Base-by-base conservation (phyloP, 305 asterid genomes). In the Vinca major region DNA sequence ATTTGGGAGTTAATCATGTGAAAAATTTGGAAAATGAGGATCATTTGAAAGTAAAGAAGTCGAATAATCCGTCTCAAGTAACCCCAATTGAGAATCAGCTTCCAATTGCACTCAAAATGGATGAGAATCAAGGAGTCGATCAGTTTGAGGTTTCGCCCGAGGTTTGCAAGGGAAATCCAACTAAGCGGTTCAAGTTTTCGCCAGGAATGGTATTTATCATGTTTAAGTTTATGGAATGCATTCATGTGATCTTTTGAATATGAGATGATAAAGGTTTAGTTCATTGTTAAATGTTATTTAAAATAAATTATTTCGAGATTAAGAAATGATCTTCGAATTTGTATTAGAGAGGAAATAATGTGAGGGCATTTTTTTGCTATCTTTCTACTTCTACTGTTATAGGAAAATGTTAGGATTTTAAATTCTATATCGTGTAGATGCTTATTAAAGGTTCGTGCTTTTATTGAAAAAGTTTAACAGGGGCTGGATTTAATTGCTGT, bases 141-240 rank as follows among this genome's bases (percentile, higher is more conserved):
- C 70, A 43, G 68, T 61, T 16, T 60, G 79, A 88, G 74, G 89
- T 79, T 64, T 83, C 99, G 6, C 99, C 97, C 0, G 99, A 90
- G 83, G 68, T 80, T 68, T 83, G 77, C 70, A 86, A 84, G 78
- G 77, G 83, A 2, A 62, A 64, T 55, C 77, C 90, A 8, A 71
- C 82, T 47, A 93, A 93, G 79, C 86, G 99, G 33, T 82, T 86
- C 86, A 93, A 93, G 81, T 93, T 93, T 84, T 93, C 99, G 21
- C 99, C 96, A 21, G 99, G 99, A 81, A 93, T 93, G 99, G 97
- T 91, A 82, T 74, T 78, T 20, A 41, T 53, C 36, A 60, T 52
- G 44, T 49, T 58, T 20, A 0, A 9, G n/a, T 68, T 39, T 19
- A 26, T 50, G 52, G 50, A 3, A 10, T 67, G 47, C 8, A 69